A percentile compares a stretch with the other conserved stretches of the same genome.
These are phyloP conservation scores for Melaleuca alternifolia DNA, from an alignment of 345 rosid genomes.

Conservation along the genomic window DNA sequence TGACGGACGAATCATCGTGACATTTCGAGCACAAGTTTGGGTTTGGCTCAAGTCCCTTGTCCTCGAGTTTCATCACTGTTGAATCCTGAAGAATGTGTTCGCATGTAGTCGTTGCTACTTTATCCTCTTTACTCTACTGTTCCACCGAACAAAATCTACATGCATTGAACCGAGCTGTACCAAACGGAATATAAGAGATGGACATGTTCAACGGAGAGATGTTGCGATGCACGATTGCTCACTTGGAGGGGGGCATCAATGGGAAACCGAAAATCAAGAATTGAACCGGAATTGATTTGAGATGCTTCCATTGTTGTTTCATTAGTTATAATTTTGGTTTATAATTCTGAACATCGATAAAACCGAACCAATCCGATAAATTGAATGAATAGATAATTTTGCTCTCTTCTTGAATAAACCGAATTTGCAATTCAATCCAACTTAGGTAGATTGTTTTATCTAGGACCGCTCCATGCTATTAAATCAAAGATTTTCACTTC, in stretches of 20 bases:
- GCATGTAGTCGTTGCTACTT: background rate
- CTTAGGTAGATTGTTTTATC: background rate
- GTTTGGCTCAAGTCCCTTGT: background rate
- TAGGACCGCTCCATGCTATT: background rate
- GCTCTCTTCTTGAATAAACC: background rate
- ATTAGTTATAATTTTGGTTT: background rate
- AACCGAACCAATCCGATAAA: background rate
- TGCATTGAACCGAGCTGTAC: background rate
- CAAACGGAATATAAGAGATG: background rate
- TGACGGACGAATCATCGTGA: background rate
- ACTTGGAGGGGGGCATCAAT: background rate
- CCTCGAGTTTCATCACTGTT: background rate
- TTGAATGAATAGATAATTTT: background rate
- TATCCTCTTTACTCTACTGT: background rate
- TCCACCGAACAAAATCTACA: background rate
- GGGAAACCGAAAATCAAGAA: background rate
- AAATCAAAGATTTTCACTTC: background rate
- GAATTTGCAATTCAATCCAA: background rate
- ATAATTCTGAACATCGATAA: background rate
- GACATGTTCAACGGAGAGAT: background rate
- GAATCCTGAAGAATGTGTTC: background rate
- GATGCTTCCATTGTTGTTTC: background rate
- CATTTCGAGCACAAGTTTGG: background rate
- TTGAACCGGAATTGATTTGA: too few species aligned
- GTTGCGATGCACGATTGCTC: background rate